A percentile compares a stretch with the other conserved stretches of the same genome.
Evolutionary conservation across 352 stramenopile species (phyloP).

Genomic region (Phytophthora chlamydospora): DNA sequence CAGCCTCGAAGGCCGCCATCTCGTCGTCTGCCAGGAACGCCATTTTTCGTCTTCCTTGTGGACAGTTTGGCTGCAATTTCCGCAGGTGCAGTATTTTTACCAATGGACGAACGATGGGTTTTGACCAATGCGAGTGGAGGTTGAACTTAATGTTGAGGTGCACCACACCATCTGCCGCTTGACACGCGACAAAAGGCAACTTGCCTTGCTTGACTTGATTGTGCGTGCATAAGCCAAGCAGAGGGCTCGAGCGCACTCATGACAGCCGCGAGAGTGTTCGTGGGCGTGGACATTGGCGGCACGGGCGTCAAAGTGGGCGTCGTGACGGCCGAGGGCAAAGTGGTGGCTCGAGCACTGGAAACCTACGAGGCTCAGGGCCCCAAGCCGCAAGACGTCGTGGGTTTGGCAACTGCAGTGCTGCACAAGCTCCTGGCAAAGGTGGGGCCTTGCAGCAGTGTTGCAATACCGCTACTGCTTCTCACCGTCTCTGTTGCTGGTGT

Average conservation of each 20-base stretch:
- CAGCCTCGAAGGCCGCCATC: constrained; percentile 39
- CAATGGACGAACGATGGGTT: constrained; percentile 11
- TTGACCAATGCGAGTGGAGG: constrained; percentile 1
- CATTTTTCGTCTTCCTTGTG: constrained; percentile 18
- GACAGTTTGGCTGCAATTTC: constrained; percentile 2
- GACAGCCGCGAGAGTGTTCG: not conserved
- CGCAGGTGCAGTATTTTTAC: constrained; percentile 16
- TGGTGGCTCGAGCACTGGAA: constrained; percentile 40
- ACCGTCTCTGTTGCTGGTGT: not conserved
- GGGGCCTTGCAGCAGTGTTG: no score
- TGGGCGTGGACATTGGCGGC: constrained; percentile 43
- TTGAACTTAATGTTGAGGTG: no score
- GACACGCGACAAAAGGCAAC: no score
- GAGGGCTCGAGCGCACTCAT: no score
- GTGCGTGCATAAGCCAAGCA: no score
- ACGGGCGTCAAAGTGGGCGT: constrained; percentile 67
- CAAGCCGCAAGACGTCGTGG: constrained; percentile 44
- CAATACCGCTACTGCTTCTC: no score
- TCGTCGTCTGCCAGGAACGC: constrained; percentile 41
- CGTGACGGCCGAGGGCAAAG: constrained; percentile 43
- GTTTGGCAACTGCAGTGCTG: no score
- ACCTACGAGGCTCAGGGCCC: constrained; percentile 5
- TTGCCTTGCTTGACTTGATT: no score
- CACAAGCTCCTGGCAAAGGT: no score
- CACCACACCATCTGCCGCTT: no score